Base-by-base conservation (phyloP, 805 yeast species). In the Saccharomycopsis malanga region DNA sequence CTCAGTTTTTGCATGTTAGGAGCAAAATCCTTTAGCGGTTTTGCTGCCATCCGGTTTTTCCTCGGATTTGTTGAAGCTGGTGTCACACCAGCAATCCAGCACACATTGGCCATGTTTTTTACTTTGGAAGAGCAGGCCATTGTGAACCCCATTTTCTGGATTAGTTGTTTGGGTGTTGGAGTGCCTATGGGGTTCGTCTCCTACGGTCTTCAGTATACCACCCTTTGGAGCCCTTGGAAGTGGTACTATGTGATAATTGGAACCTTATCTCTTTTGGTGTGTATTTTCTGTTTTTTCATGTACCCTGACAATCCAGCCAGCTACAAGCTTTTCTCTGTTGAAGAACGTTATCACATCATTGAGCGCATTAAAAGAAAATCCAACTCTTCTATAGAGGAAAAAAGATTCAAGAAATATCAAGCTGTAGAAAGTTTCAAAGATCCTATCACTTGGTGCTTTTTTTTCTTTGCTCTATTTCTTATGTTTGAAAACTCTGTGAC, bases 271-370 rank as follows among this genome's bases (percentile, higher is more conserved):
- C 62, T 77, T 20, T 22, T 71, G 17, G 50, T 69, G 30, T 58
- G 69, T 2, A 37, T 66, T 2, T 40, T 64, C 3, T 58, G 70
- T 3, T 57, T 60, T 44, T 66, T 68, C 50, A 44, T 67, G 18
- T 79, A 76, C 55, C 86, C 85, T 34, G 69, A 72, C 49, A 75
- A 77, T 57, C 84, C 84, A 14, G 59, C 79, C 0, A 67, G 64
- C 50, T 77, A 77, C 4, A 65, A 60, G 48, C 73, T 74, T 54
- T 64, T 79, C 42, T 52, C 70, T 3, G 58, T 56, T 2, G 67
- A 73, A 39, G 84, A 79, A 58, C 75, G 69, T 54, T 69, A 75
- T 12, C 69, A 73, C 71, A 61, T 72, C 48, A 73, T 74, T 53
- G 59, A 72, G 61, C 62, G 69, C 61, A 67, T 63, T 53, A 74